Evolutionary conservation across 1,139 yeast species (phyloP).

Genomic region (Kluyveromyces sp.): DNA sequence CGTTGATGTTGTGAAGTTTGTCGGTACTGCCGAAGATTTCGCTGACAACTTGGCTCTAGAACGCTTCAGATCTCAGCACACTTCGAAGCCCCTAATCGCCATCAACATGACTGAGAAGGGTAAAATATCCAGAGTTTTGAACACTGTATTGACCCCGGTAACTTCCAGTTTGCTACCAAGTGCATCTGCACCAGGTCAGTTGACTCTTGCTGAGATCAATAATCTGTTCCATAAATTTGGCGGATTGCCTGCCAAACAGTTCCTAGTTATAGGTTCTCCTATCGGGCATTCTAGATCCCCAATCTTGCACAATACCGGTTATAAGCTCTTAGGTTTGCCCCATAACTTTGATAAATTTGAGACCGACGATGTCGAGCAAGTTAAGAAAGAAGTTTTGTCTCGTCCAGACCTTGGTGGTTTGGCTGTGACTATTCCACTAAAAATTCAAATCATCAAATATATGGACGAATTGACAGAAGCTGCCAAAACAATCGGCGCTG

Average conservation of each 20-base stretch:
- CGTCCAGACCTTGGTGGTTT: slow-evolving; percentile 67
- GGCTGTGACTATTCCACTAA: slow-evolving; percentile 87
- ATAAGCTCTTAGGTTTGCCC: slow-evolving; percentile 68
- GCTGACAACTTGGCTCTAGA: slow-evolving; percentile 68
- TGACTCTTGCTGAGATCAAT: slow-evolving; percentile 56
- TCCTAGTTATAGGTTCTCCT: slow-evolving; percentile 78
- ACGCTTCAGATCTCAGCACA: slow-evolving; percentile 49
- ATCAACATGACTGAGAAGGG: slow-evolving; percentile 77
- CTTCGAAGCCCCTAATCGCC: slow-evolving; percentile 63
- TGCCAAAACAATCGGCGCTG: slow-evolving; percentile 81
- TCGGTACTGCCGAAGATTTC: slow-evolving; percentile 61
- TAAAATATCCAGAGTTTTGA: slow-evolving; percentile 70
- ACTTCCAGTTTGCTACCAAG: slow-evolving; percentile 59
- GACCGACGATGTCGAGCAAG: slow-evolving; percentile 51
- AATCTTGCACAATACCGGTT: slow-evolving; percentile 70
- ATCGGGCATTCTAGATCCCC: slow-evolving; percentile 86
- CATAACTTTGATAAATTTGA: slow-evolving; percentile 63
- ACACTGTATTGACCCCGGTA: slow-evolving; percentile 72
- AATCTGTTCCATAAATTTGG: slow-evolving; percentile 55
- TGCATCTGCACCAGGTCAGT: slow-evolving; percentile 73
- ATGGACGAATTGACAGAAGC: slow-evolving; percentile 59
- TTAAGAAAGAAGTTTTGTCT: slow-evolving; percentile 40
- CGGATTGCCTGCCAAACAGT: slow-evolving; percentile 46
- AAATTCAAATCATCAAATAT: slow-evolving; percentile 65
- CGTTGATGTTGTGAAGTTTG: slow-evolving; percentile 75